Conservation (phyloP, 2,329 filamentous ascomycete genomes). For the Xylaria sp. region DNA sequence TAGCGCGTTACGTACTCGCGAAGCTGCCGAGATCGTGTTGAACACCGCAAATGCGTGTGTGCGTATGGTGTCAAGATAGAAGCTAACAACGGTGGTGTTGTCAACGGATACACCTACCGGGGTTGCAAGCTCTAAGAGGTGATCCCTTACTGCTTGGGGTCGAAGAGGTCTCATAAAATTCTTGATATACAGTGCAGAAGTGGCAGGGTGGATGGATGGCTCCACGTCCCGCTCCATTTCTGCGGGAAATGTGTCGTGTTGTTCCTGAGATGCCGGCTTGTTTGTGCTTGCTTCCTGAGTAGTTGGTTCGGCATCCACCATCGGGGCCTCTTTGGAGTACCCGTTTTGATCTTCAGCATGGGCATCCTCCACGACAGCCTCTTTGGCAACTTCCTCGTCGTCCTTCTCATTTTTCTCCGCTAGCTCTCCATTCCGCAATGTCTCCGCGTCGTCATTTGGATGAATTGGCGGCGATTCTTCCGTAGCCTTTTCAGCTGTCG, state of each 20-base stretch:
- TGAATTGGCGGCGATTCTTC: conserved; percentile 3
- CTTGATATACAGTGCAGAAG: conserved; percentile 81
- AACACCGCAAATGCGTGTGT: conserved; percentile 87
- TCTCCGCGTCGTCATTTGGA: conserved; percentile 23
- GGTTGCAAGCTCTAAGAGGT: conserved; percentile 71
- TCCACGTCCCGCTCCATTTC: conserved; percentile 41
- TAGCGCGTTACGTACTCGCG: conserved; percentile 72
- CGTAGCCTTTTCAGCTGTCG: conserved; percentile 4
- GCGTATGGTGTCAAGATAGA: conserved; percentile 82
- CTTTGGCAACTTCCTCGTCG: background rate
- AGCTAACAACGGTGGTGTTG: conserved; percentile 61
- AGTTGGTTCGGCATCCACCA: conserved; percentile 18
- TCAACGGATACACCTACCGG: conserved; percentile 54
- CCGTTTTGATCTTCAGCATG: conserved; percentile 8
- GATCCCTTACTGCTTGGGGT: conserved; percentile 63
- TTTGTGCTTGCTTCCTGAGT: conserved; percentile 20
- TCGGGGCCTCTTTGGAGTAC: conserved; percentile 18
- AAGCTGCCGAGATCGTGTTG: conserved; percentile 68
- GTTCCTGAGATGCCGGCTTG: conserved; percentile 26
- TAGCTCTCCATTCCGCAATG: conserved; percentile 5
- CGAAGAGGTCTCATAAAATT: conserved; percentile 88
- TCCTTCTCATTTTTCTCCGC: conserved; percentile 8
- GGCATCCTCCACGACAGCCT: conserved; percentile 2
- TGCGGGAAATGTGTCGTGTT: conserved; percentile 19
- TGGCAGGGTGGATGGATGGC: conserved; percentile 71